Evolutionary conservation across 1,139 yeast species (phyloP).

Genomic region (Nadsonia starkeyi-henricii): DNA sequence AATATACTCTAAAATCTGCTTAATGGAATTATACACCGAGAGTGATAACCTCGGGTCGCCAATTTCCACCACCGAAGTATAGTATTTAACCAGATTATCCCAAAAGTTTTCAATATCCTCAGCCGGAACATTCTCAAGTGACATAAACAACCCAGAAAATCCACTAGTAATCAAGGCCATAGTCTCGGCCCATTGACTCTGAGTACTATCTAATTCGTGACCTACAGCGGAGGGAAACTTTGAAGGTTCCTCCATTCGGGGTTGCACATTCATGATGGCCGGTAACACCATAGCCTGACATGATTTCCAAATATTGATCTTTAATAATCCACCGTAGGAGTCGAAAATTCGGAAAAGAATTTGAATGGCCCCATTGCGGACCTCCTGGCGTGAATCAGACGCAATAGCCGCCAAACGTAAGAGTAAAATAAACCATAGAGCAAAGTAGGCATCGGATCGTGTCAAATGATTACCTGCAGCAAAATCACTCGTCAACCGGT

Average conservation of each 20-base stretch:
- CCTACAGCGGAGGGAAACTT: constrained; percentile 1
- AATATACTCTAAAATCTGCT: constrained; percentile 22
- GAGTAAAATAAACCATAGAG: constrained; percentile 53
- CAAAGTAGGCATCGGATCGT: constrained; percentile 8
- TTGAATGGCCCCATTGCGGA: constrained; percentile 77
- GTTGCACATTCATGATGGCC: constrained; percentile 20
- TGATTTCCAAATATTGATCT: constrained; percentile 25
- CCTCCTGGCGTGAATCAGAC: constrained; percentile 56
- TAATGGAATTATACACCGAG: constrained; percentile 38
- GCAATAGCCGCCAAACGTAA: constrained; percentile 49
- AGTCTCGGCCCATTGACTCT: constrained; percentile 42
- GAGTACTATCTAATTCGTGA: constrained; percentile 7
- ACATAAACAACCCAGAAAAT: constrained; percentile 34
- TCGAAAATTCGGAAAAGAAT: constrained; percentile 77
- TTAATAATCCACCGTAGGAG: constrained; percentile 49
- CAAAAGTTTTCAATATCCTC: constrained; percentile 27
- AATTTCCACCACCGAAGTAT: constrained; percentile 26
- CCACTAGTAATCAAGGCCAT: constrained; percentile 46
- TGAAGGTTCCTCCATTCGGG: constrained; percentile 7
- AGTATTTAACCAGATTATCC: constrained; percentile 38
- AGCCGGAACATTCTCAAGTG: constrained; percentile 18
- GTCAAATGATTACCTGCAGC: constrained; percentile 7
- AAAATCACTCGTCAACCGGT: constrained; percentile 5
- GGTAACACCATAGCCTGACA: constrained; percentile 25
- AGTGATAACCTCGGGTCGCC: constrained; percentile 36